These are phyloP conservation scores for Novymonas esmeraldas DNA, from an alignment of 208 protist genomes.

Conservation along the genomic window DNA sequence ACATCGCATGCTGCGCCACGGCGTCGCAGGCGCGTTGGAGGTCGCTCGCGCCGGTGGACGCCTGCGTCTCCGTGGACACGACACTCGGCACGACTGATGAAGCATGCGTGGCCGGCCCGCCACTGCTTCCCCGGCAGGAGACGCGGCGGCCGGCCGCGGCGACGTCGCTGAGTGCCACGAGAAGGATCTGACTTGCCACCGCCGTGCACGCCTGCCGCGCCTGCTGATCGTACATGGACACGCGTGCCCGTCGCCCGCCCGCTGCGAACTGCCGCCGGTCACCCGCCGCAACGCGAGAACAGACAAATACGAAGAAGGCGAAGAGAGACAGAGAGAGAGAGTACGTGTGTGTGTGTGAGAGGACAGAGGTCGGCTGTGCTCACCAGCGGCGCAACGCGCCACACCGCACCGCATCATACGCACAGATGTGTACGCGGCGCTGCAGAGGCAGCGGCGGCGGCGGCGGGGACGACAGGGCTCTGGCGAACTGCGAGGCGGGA, in stretches of 20 bases:
- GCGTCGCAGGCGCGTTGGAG: conserved; percentile 28
- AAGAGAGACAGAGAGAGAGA: no score
- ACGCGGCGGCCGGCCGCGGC: neutral
- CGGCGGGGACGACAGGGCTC: no score
- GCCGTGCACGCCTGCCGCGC: conserved; percentile 43
- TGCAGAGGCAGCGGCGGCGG: no score
- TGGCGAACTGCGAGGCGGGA: no score
- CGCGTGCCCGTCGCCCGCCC: neutral
- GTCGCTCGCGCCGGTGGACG: conserved; percentile 10
- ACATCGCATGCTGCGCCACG: conserved; percentile 45
- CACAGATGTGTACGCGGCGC: no score
- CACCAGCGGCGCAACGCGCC: no score
- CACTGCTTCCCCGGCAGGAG: neutral
- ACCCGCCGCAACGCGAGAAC: no score
- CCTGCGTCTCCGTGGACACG: neutral
- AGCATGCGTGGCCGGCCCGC: neutral
- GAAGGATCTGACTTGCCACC: conserved; percentile 54
- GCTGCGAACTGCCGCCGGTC: neutral
- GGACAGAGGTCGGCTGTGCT: no score
- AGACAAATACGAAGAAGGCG: no score
- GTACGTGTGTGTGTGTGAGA: no score
- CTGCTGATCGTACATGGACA: conserved; percentile 59
- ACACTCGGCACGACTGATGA: no score
- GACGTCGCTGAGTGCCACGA: conserved; percentile 3
- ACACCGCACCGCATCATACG: no score